Evolutionary conservation across 345 rosid species (phyloP), one percentile per base, ranked within the genome.

Genomic region (Ceriops decandra): DNA sequence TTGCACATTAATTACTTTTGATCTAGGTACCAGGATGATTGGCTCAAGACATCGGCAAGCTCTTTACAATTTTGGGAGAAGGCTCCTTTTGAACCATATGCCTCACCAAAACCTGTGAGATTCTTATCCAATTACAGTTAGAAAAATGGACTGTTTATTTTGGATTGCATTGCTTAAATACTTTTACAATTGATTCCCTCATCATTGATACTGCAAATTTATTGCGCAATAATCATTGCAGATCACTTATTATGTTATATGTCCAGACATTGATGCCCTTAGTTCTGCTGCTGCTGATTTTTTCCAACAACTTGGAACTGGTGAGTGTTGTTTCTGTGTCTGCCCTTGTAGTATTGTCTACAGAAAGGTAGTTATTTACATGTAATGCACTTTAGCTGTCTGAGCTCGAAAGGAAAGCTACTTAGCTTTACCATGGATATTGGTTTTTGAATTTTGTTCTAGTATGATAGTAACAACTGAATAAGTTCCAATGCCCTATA

Each of bases 31-130:
- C 99, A 95, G 84, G 98, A 95, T 76, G 98, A 95, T 83, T 95
- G 99, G 99, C 92, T 95, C 57, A 92, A 90, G 82, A 79, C 92
- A 72, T 87, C 99, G 38, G 80, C 93, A 67, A 86, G 74, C 76
- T 82, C 98, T 72, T 78, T 95, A 75, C 91, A 90, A 74, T 78
- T 80, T 49, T 95, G 99, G 99, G 99, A 95, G 79, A 95, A 95
- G 82, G 99, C 98, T 70, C 99, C 99, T 70, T 77, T 95, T 72
- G 98, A 95, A 70, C 98, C 99, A 70, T 95, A 87, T 81, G 99
- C 99, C 67, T 81, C 73, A 47, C 83, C 82, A 69, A 95, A 95
- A 81, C 87, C 81, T 74, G 99, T 95, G 81, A 87, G 88, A 68
- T 60, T 79, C 51, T 52, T 60, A 61, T 30, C 49, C 61, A 21